Conservation (phyloP, 1,284 basidiomycete genomes). For the Phellopilus nigrolimitatus region DNA sequence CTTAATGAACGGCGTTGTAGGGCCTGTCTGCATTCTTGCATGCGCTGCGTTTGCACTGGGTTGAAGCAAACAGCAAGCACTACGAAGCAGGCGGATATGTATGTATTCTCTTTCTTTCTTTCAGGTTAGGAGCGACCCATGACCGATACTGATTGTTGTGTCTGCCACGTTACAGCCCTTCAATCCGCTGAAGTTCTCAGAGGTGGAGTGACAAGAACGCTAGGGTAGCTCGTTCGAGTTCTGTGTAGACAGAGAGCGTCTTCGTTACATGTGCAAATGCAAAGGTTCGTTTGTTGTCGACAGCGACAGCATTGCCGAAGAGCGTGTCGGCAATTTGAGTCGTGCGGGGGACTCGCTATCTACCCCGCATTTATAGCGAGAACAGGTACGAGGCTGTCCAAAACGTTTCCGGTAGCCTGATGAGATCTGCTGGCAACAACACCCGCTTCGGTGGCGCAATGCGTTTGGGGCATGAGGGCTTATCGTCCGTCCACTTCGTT, state of each 20-base stretch:
- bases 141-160: constrained; percentile 20
- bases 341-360: not conserved
- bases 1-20: constrained; percentile 34
- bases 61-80: constrained; percentile 96
- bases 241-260: constrained; percentile 3
- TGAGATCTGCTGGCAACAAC: constrained; percentile 14
- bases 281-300: not conserved
- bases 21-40: constrained; percentile 94
- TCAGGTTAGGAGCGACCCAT: constrained; percentile 28
- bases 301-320: not conserved
- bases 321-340: not conserved
- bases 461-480: too few species aligned
- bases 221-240: constrained; percentile 9
- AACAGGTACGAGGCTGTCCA: constrained; percentile 8
- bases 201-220: constrained; percentile 36
- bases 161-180: constrained; percentile 59
- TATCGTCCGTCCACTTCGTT: too few species aligned
- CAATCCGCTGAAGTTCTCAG: constrained; percentile 60
- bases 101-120: constrained; percentile 37
- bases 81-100: constrained; percentile 89
- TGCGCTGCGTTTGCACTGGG: constrained; percentile 96
- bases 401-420: constrained; percentile 3
- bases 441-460: too few species aligned
- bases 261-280: constrained; percentile 8
- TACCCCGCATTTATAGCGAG: constrained; percentile 19